phyloP scores from a whole-genome alignment of 225 moss, liverwort and hornwort genomes.

The Pseudisothecium myosuroides region DNA sequence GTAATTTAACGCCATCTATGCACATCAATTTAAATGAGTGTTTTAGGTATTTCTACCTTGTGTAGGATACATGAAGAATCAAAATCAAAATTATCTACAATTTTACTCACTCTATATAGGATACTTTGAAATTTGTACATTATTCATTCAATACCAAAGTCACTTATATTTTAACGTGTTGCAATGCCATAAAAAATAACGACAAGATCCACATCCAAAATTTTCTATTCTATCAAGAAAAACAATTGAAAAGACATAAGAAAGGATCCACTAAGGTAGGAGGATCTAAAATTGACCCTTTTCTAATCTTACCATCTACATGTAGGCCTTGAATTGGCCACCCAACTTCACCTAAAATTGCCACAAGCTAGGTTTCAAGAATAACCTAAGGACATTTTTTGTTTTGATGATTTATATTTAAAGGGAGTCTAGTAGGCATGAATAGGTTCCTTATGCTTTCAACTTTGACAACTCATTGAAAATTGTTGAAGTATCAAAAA shows the following conservation, averaged over 20 bases:
- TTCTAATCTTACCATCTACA: not conserved
- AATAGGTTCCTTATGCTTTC: not conserved
- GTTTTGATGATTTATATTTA: not conserved
- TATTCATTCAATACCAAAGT: not conserved
- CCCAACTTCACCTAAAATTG: not conserved
- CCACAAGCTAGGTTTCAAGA: too few relatives aligned
- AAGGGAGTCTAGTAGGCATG: rapidly evolving
- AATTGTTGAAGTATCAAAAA: not conserved
- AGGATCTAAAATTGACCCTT: not conserved
- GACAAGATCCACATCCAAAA: not conserved
- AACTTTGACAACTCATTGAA: not conserved
- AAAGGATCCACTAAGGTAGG: not conserved
- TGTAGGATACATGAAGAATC: not conserved
- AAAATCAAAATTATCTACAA: not conserved
- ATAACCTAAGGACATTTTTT: not conserved
- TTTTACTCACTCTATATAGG: not conserved
- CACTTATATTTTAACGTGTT: not conserved
- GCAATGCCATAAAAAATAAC: not conserved
- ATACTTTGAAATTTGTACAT: not conserved
- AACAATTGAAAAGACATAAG: not conserved
- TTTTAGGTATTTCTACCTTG: not conserved
- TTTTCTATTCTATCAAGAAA: not conserved
- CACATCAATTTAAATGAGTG: not conserved
- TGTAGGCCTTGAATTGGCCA: not conserved
- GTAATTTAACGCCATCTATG: too few relatives aligned